Conservation (phyloP, 2,329 filamentous ascomycete species). For the Neofusicoccum parvum region DNA sequence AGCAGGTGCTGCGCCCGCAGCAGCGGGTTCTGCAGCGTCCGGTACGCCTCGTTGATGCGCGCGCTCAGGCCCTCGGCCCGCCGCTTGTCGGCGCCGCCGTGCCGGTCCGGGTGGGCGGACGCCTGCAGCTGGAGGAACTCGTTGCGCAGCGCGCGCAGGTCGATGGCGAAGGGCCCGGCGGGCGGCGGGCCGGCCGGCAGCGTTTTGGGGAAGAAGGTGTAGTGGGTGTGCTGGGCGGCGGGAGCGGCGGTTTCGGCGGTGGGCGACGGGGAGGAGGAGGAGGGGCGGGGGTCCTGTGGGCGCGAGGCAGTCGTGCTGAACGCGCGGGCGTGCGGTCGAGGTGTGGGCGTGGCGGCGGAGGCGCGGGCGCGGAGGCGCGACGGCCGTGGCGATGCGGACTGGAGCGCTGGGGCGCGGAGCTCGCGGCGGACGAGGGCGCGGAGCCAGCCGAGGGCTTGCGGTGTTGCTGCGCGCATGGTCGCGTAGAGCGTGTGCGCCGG, state of each 20-base stretch:
- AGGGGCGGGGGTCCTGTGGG: background rate
- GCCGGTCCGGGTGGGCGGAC: slow-evolving; percentile 72
- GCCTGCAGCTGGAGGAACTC: slow-evolving; percentile 88
- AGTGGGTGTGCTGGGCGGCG: slow-evolving; percentile 56
- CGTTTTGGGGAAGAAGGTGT: slow-evolving; percentile 83
- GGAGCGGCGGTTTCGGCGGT: background rate
- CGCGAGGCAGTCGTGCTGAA: background rate
- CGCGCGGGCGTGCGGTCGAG: background rate
- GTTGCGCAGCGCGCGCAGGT: slow-evolving; percentile 68
- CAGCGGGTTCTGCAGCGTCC: slow-evolving; percentile 77
- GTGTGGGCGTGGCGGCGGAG: background rate
- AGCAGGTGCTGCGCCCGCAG: slow-evolving; percentile 87
- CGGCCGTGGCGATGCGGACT: background rate
- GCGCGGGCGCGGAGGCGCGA: background rate
- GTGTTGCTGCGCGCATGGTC: slow-evolving; percentile 24
- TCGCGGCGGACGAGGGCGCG: slow-evolving; percentile 29
- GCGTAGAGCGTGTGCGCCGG: background rate
- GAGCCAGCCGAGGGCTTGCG: slow-evolving; percentile 30
- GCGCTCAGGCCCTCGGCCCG: slow-evolving; percentile 77
- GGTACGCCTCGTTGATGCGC: slow-evolving; percentile 89
- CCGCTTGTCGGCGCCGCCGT: slow-evolving; percentile 51
- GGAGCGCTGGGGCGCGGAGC: background rate
- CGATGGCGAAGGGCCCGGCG: slow-evolving; percentile 71
- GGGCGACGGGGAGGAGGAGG: background rate
- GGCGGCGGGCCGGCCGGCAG: slow-evolving; percentile 80